Percentiles rank a stretch among this genome's conserved stretches.
phyloP scores from a whole-genome alignment of 306 rosid species.

The Elaeagnus macrophylla region DNA sequence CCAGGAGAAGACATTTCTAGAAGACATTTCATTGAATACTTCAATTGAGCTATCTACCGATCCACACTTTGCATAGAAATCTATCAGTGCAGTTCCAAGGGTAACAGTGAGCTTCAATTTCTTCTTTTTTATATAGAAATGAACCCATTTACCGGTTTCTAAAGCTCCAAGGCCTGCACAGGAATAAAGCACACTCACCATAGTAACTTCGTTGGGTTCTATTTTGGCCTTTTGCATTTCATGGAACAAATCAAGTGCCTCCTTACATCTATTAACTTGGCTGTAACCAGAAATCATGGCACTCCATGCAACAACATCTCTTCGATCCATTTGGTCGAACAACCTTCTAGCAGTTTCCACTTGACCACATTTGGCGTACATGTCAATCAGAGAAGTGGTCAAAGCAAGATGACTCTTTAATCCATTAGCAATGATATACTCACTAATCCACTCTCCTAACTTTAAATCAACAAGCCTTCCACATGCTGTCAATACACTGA shows the following conservation, averaged over 20 bases:
- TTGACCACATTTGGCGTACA: constrained; percentile 56
- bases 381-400: constrained; percentile 44
- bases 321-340: constrained; percentile 39
- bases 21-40: constrained; percentile 37
- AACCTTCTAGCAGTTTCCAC: constrained; percentile 36
- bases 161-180: constrained; percentile 54
- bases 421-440: constrained; percentile 29
- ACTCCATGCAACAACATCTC: constrained; percentile 61
- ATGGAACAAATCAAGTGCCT: constrained; percentile 50
- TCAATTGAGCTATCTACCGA: constrained; percentile 36
- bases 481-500: constrained; percentile 42
- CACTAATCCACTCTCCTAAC: constrained; percentile 44
- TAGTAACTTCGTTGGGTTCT: constrained; percentile 55
- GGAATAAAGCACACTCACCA: constrained; percentile 55
- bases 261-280: constrained; percentile 43
- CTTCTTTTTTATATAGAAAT: constrained; percentile 40
- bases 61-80: constrained; percentile 60
- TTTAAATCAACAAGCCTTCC: constrained; percentile 47
- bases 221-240: constrained; percentile 43
- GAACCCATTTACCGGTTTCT: constrained; percentile 62
- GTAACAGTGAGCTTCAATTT: constrained; percentile 51
- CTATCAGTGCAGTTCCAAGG: constrained; percentile 52
- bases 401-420: constrained; percentile 28
- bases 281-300: constrained; percentile 59
- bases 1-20: constrained; percentile 43